Evolutionary conservation across 1,139 yeast genomes (phyloP).

Genomic region (Nakaseomyces bracarensis): DNA sequence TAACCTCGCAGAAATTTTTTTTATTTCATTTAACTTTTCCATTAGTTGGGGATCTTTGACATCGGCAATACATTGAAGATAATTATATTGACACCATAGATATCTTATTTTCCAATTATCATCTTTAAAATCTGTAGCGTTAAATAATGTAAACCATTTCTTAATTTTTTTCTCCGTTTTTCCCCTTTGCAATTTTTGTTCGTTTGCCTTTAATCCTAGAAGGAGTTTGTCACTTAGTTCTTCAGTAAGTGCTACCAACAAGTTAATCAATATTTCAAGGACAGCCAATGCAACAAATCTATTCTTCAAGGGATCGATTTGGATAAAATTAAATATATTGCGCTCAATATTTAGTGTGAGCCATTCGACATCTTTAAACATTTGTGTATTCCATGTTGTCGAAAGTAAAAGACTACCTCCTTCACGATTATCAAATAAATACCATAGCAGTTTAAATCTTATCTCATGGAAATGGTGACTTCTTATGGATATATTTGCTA

Average conservation of each 20-base stretch:
- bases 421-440: conserved; percentile 31
- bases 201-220: conserved; percentile 26
- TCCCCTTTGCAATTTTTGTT: conserved; percentile 24
- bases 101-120: conserved; percentile 24
- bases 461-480: conserved; percentile 41
- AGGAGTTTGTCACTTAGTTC: conserved; percentile 22
- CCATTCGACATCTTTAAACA: conserved; percentile 28
- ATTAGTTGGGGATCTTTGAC: conserved; percentile 24
- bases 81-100: conserved; percentile 38
- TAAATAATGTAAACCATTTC: conserved; percentile 35
- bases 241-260: conserved; percentile 23
- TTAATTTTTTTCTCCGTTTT: conserved; percentile 32
- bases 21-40: conserved; percentile 26
- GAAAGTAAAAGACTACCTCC: conserved; percentile 29
- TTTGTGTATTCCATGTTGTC: conserved; percentile 25
- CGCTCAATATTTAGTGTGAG: conserved; percentile 33
- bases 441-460: conserved; percentile 39
- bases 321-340: conserved; percentile 15
- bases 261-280: conserved; percentile 52
- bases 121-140: conserved; percentile 13
- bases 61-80: conserved; percentile 33
- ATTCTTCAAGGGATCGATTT: conserved; percentile 6
- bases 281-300: conserved; percentile 33
- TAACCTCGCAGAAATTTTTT: conserved; percentile 10
- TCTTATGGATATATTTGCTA: conserved; percentile 32